Percentiles rank a stretch among this genome's conserved stretches.
Conservation (phyloP, 2,329 filamentous ascomycete genomes). For the Talaromyces sp. region DNA sequence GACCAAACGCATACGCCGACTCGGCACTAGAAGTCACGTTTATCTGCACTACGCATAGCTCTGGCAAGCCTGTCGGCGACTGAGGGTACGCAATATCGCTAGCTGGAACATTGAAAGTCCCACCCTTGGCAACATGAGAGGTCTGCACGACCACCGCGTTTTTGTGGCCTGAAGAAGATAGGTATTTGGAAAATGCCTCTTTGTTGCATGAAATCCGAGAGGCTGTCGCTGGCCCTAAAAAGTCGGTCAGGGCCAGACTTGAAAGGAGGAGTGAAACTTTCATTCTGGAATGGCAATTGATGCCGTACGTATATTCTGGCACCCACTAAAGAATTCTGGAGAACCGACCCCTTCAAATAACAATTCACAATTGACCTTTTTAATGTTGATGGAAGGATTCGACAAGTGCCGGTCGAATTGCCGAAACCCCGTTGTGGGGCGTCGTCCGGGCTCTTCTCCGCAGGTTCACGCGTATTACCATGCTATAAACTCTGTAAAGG, state of each 20-base stretch:
- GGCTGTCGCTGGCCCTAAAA: neutral
- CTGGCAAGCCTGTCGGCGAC: constrained; percentile 1
- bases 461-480: neutral
- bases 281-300: neutral
- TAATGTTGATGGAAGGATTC: neutral
- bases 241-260: neutral
- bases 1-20: neutral
- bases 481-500: too few relatives aligned
- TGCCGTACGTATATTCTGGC: neutral
- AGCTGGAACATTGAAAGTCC: neutral
- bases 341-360: neutral
- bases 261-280: neutral
- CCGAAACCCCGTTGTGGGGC: neutral
- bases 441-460: neutral
- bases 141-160: neutral
- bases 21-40: constrained; percentile 1
- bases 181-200: neutral
- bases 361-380: neutral
- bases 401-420: neutral
- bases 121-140: neutral
- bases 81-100: constrained; percentile 3
- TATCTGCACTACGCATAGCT: constrained; percentile 3
- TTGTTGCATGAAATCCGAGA: neutral
- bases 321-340: neutral
- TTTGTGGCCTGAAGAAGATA: neutral